Conservation (phyloP, 2,329 filamentous ascomycete species). For the Eutypella sp. region DNA sequence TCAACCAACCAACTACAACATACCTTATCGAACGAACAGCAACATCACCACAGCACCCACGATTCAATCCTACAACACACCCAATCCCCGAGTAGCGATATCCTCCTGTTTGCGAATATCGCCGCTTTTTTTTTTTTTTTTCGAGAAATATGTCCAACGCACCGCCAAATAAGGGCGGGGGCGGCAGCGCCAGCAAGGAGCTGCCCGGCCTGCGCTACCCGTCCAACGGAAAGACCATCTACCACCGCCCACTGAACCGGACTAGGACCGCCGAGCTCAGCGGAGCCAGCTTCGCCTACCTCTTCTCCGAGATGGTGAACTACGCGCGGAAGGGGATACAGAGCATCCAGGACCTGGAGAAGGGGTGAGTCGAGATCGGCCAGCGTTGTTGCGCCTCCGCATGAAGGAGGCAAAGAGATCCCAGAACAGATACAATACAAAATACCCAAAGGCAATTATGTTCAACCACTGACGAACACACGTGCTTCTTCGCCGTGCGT, state of each 20-base stretch:
- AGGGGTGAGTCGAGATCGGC: conserved; percentile 72
- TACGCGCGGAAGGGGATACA: conserved; percentile 90
- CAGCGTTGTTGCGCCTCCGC: too few species aligned
- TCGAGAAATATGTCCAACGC: conserved; percentile 50
- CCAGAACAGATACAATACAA: background rate
- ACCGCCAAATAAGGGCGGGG: conserved; percentile 39
- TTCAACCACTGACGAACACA: too few species aligned
- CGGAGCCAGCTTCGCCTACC: conserved; percentile 88
- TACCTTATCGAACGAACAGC: background rate
- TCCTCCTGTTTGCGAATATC: background rate
- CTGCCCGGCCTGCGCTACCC: conserved; percentile 78
- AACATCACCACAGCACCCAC: too few species aligned
- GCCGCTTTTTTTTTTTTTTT: background rate
- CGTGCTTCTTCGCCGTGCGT: too few species aligned
- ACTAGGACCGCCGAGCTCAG: conserved; percentile 84
- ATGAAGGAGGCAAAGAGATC: too few species aligned
- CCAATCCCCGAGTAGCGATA: background rate
- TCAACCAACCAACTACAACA: background rate
- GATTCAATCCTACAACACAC: too few species aligned
- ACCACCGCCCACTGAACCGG: conserved; percentile 90
- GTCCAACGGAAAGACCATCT: conserved; percentile 94
- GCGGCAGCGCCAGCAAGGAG: conserved; percentile 46
- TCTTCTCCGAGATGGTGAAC: conserved; percentile 94
- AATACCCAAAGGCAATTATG: too few species aligned
- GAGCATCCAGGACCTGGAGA: conserved; percentile 89